Evolutionary conservation across 1,284 basidiomycete genomes (phyloP), one percentile per base, ranked within the genome.

Genomic region (Chalciporus sp.): DNA sequence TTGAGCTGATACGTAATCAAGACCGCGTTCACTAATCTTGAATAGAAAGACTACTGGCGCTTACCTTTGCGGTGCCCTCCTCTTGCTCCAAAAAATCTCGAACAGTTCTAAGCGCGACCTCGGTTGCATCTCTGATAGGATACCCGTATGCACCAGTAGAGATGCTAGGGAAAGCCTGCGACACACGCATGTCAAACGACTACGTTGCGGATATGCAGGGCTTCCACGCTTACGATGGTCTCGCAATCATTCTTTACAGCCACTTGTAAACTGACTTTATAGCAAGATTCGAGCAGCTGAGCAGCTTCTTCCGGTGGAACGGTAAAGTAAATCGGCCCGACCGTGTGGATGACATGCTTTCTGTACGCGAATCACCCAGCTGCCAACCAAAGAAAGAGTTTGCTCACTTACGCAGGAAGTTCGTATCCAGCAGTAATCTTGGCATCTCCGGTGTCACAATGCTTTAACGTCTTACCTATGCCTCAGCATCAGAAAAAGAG

Each of bases 311-410:
- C 76, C 6, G 67, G 67, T 11, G 80, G 76, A 2, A 65, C 69
- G 1, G 78, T 52, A 0, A 76, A 76, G 66, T 94, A 96, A 2
- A 94, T 71, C 0, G 94, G 94, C 10, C 95, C 95, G 23, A 97
- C 95, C 1, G 96, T 87, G 65, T 98, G 96, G 17, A 97, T 92
- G 52, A 98, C 78, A 58, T 87, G 79, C 53, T 82, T 84, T 17
- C 88, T 81, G 74, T 61, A 49, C 68, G 11, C 7, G 41, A 8
- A 31, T 47, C 1, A 23, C 17, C 17, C 33, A 11, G 14, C 27
- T 49, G 20, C 51, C 39, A 8, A 40, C 44, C 12, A 16, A 40
- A 27, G 20, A 47, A 52, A 23, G 23, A 35, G 7, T 14, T 2
- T 3, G 26, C 12, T n/a, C 27, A 77, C 82, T 57, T 57, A 90